Base-by-base conservation (phyloP, 2,329 filamentous ascomycete species). In the Leptosphaerulina australis region DNA sequence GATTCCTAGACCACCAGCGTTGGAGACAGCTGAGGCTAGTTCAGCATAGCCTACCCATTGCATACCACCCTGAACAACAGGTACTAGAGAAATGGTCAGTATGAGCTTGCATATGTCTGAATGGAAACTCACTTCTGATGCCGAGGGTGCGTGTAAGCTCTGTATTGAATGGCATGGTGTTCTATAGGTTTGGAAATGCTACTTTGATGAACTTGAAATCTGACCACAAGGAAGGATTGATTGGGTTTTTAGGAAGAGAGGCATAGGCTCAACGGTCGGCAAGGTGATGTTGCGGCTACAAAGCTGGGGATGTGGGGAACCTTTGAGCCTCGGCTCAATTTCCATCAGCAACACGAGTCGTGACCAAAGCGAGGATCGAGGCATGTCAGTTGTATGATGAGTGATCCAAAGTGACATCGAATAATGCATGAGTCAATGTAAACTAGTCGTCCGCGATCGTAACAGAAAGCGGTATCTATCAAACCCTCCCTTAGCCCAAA, bases 31-130 rank as follows among this genome's bases (percentile, higher is more conserved):
- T 38, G 85, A 82, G 55, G 88, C 88, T 62, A 91, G 79, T 72
- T 90, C 88, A 40, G 90, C 90, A 65, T 90, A 91, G 50, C 90
- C 90, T 57, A 92, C 84, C 82, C 89, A 88, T 83, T 90, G 86
- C 89, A 94, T 93, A 67, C 90, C 90, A 70, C 90, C 90, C 74
- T 94, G 90, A 51, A 94, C 87, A 55, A 94, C 79, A 64, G 90
- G 90, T 59, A 93, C 87, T 89, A 63, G 45, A 14, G 7, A 29
- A 20, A 9, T 73, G 63, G 55, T 81, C 69, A 64, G 82, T 84
- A 20, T 30, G 17, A 25, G 46, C 29, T 37, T 14, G 11, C 9
- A 3, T 10, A 29, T n/a, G 14, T 5, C 7, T 18, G 3, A 28
- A 24, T 30, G 22, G 18, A 34, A 35, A 55, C 58, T 51, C 34